These are phyloP conservation scores for Nemania sp. DNA, from an alignment of 2,329 filamentous ascomycete genomes.

Conservation along the genomic window DNA sequence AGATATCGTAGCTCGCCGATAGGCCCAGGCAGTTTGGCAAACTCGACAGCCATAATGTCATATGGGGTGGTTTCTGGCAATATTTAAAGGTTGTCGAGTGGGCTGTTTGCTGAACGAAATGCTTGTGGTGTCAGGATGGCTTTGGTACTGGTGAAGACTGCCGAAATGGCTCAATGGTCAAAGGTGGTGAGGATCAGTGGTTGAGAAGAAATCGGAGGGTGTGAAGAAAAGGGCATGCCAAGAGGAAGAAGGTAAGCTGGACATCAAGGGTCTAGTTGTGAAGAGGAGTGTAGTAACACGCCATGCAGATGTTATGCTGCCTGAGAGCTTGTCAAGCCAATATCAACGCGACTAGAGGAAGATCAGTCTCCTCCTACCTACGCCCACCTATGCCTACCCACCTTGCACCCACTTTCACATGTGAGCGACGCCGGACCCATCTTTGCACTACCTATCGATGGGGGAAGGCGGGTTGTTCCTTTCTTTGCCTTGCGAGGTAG, in stretches of 20 bases:
- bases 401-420: slow-evolving; percentile 31
- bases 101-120: neutral
- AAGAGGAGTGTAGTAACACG: slow-evolving; percentile 11
- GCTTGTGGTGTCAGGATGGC: neutral
- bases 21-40: slow-evolving; percentile 37
- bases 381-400: too few relatives aligned
- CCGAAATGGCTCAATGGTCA: neutral
- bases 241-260: neutral
- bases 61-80: neutral
- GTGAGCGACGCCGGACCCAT: slow-evolving; percentile 20
- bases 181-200: neutral
- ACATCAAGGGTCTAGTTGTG: neutral
- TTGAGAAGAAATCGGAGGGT: too few relatives aligned
- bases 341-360: slow-evolving; percentile 6
- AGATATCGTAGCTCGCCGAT: slow-evolving; percentile 60
- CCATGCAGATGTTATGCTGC: slow-evolving; percentile 18
- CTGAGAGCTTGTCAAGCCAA: slow-evolving; percentile 8
- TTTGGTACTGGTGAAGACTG: neutral
- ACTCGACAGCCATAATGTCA: slow-evolving; percentile 42
- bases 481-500: neutral
- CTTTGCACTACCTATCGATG: too few relatives aligned
- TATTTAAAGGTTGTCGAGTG: neutral
- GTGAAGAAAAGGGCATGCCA: neutral
- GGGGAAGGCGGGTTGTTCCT: neutral
- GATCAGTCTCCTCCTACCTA: slow-evolving; percentile 6